Base-by-base conservation (phyloP, 371 early-diverging fungal species). In the Apophysomyces sp. region DNA sequence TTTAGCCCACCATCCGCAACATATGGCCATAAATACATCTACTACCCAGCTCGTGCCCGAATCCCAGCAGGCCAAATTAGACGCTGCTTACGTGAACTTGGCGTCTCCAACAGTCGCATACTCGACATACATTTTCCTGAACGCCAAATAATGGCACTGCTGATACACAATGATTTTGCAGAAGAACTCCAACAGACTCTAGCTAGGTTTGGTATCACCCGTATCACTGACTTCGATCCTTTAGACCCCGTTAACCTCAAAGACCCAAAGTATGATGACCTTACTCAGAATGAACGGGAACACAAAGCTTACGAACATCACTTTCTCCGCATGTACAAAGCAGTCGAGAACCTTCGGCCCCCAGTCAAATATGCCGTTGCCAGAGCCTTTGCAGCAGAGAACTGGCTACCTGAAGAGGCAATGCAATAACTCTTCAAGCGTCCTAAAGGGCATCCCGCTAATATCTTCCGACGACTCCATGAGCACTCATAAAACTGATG, bases 231-330 rank as follows among this genome's bases (percentile, higher is more conserved):
- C 21, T 60, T 57, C 24, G 53, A 60, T 37, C 58, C 66, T 6
- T n/a, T 39, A 7, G 57, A 60, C 41, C 66, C 61, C 4, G 11
- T 1, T 0, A 28, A 41, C 26, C 32, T 66, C 26, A 24, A 28
- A 0, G 58, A 66, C 30, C 66, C 66, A n/a, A 54, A 64, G n/a
- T 55, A 44, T 31, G 44, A 53, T 2, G 16, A 26, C 7, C 55
- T 40, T 0, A 21, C 39, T 31, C 4, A 4, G 15, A 16, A 6
- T 2, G 44, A 58, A 29, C 41, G 54, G 4, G 8, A 4, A 1
- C 31, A 29, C 1, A 29, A 5, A 1, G 57, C 57, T 9, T 16
- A 15, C 18, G 29, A 39, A 2, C 37, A 16, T 30, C 55, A 61
- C 16, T 7, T 26, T 28, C 26, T 36, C 9, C 61, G 61, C 29